Evolutionary conservation across 371 early-diverging fungal genomes (phyloP).

Genomic region (Haplosporangium sp.): DNA sequence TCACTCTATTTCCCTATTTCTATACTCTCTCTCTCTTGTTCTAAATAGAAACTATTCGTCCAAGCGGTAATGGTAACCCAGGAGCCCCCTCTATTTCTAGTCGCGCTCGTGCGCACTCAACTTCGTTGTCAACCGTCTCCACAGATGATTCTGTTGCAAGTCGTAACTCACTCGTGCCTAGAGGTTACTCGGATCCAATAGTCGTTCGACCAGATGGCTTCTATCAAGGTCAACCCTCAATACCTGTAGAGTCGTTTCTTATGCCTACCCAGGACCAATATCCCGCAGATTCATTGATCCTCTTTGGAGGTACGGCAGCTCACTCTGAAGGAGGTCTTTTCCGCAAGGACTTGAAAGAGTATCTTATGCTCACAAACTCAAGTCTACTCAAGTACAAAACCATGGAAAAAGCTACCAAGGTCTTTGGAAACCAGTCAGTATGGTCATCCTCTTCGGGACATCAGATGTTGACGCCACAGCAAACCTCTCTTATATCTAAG

Average conservation of each 20-base stretch:
- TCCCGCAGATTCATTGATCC: conserved; percentile 48
- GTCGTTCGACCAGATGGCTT: conserved; percentile 19
- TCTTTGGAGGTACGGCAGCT: conserved; percentile 47
- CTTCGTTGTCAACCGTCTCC: conserved; percentile 38
- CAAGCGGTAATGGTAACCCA: conserved; percentile 4
- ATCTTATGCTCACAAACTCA: conserved; percentile 44
- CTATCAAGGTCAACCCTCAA: conserved; percentile 45
- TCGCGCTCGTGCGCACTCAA: conserved; percentile 37
- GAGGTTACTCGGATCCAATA: conserved; percentile 17
- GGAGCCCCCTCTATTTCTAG: not conserved
- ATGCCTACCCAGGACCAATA: conserved; percentile 53
- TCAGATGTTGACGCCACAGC: conserved; percentile 48
- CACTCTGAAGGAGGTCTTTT: conserved; percentile 50
- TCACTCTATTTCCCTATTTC: too few relatives aligned
- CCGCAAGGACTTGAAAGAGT: conserved; percentile 50
- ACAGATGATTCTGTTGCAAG: conserved; percentile 51
- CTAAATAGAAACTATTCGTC: conserved; percentile 12
- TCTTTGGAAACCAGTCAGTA: conserved; percentile 54
- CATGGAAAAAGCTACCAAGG: conserved; percentile 55
- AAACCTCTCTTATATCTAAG: conserved; percentile 37
- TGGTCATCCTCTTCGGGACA: conserved; percentile 54
- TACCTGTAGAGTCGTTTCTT: conserved; percentile 48
- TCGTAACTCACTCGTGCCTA: conserved; percentile 47
- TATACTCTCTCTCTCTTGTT: too few relatives aligned
- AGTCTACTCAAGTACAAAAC: conserved; percentile 51